phyloP scores from a whole-genome alignment of 176 grass and related monocot genomes.

The Aegilops longissima region DNA sequence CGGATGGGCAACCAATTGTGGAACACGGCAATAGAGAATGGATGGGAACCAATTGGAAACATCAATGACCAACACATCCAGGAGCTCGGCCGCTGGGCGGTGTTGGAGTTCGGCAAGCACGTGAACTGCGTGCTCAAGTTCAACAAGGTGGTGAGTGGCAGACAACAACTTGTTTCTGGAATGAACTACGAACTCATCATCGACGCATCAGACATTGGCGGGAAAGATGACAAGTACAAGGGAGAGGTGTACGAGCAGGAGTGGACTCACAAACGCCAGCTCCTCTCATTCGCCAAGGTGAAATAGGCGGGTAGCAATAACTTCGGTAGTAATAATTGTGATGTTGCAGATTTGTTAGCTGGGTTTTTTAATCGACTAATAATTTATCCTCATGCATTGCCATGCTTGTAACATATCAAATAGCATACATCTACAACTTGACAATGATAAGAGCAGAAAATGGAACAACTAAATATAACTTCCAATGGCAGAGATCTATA shows the following conservation, averaged over 20 bases:
- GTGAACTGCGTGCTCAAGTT: conserved; percentile 12
- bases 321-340: neutral
- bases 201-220: neutral
- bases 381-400: neutral
- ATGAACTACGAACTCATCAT: conserved; percentile 41
- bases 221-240: conserved; percentile 12
- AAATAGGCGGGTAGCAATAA: neutral
- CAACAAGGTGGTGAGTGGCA: conserved; percentile 23
- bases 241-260: conserved; percentile 40
- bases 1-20: neutral
- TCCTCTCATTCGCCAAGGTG: conserved; percentile 28
- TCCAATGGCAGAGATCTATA: neutral
- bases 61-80: conserved; percentile 21
- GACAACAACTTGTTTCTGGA: conserved; percentile 35
- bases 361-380: neutral
- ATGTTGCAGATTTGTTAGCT: neutral
- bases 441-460: neutral
- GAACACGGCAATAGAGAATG: neutral
- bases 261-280: conserved; percentile 10
- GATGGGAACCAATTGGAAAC: conserved; percentile 29
- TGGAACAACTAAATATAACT: neutral
- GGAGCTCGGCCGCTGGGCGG: conserved; percentile 23
- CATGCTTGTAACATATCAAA: neutral
- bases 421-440: neutral
- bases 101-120: conserved; percentile 21